Percentiles rank a stretch among this genome's conserved stretches.
These are phyloP conservation scores for Chytriomyces sp. DNA, from an alignment of 192 early-diverging fungal genomes.

Conservation along the genomic window DNA sequence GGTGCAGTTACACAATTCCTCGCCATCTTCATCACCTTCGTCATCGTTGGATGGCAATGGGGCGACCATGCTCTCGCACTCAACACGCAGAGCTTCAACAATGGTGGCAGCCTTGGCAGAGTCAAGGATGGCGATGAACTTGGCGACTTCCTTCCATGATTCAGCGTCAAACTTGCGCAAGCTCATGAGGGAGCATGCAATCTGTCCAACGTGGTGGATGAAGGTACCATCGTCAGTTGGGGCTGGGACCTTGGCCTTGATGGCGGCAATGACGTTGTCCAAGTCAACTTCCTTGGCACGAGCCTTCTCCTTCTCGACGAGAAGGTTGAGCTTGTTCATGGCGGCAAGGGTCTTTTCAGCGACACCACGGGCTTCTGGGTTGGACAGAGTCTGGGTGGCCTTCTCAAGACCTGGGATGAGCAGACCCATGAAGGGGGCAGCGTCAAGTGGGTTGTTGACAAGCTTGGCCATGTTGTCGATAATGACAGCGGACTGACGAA, in stretches of 20 bases:
- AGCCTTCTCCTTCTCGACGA: slow-evolving; percentile 46
- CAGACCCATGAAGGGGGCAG: slow-evolving; percentile 78
- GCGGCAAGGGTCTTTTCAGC: slow-evolving; percentile 70
- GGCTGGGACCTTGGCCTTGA: slow-evolving; percentile 57
- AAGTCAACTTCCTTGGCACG: slow-evolving; percentile 46
- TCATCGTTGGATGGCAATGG: slow-evolving; percentile 50
- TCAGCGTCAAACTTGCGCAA: slow-evolving; percentile 68
- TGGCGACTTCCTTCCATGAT: slow-evolving; percentile 66
- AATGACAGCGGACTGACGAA: slow-evolving; percentile 78
- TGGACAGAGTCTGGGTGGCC: slow-evolving; percentile 75
- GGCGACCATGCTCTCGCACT: slow-evolving; percentile 43
- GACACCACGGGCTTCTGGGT: slow-evolving; percentile 77
- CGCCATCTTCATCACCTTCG: slow-evolving; percentile 53
- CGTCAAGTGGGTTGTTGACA: slow-evolving; percentile 80
- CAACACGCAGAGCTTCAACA: slow-evolving; percentile 33
- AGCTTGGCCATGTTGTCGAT: slow-evolving; percentile 93
- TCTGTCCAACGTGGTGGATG: slow-evolving; percentile 62
- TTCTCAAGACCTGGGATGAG: slow-evolving; percentile 79
- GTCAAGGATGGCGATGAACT: slow-evolving; percentile 61
- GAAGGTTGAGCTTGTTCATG: slow-evolving; percentile 46
- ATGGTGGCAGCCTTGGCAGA: slow-evolving; percentile 39
- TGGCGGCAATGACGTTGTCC: slow-evolving; percentile 47
- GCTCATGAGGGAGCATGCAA: slow-evolving; percentile 66
- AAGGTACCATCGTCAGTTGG: slow-evolving; percentile 46
- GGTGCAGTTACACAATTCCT: slow-evolving; percentile 73